Percentiles rank a stretch among this genome's conserved stretches.
These are phyloP conservation scores for Alternaria rosae DNA, from an alignment of 2,329 filamentous ascomycete species.

Conservation along the genomic window DNA sequence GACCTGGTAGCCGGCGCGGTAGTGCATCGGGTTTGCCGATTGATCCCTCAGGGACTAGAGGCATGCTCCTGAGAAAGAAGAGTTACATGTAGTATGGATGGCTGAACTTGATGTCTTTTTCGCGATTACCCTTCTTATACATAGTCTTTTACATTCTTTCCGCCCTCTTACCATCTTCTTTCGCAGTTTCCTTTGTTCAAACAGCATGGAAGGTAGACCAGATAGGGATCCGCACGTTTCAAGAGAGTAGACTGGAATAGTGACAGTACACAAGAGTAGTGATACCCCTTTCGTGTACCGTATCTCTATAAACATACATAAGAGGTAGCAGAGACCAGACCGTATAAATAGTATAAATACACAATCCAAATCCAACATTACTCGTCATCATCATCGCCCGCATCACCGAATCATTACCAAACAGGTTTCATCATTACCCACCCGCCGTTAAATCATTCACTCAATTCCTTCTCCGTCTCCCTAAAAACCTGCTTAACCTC, in stretches of 20 bases:
- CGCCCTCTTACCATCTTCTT: not conserved
- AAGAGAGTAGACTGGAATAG: not conserved
- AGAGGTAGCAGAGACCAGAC: not conserved
- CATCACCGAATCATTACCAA: too few relatives aligned
- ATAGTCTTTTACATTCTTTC: not conserved
- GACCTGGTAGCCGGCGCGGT: slow-evolving; percentile 24
- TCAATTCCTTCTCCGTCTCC: not conserved
- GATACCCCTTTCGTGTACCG: not conserved
- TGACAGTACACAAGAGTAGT: not conserved
- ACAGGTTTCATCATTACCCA: not conserved
- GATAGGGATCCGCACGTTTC: not conserved
- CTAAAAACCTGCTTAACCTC: slow-evolving; percentile 14
- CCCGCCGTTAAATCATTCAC: not conserved
- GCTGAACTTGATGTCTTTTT: not conserved
- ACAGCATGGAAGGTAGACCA: not conserved
- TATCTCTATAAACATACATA: not conserved
- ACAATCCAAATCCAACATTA: not conserved
- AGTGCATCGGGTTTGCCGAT: slow-evolving; percentile 27
- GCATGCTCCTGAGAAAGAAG: slow-evolving; percentile 40
- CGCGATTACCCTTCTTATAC: not conserved
- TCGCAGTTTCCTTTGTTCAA: not conserved
- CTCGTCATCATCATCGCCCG: not conserved
- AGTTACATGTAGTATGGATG: slow-evolving; percentile 2
- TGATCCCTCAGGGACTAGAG: slow-evolving; percentile 43
- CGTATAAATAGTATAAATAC: not conserved